Evolutionary conservation across 768 basidiomycete species (phyloP).

Genomic region (Kwoniella heveanensis): DNA sequence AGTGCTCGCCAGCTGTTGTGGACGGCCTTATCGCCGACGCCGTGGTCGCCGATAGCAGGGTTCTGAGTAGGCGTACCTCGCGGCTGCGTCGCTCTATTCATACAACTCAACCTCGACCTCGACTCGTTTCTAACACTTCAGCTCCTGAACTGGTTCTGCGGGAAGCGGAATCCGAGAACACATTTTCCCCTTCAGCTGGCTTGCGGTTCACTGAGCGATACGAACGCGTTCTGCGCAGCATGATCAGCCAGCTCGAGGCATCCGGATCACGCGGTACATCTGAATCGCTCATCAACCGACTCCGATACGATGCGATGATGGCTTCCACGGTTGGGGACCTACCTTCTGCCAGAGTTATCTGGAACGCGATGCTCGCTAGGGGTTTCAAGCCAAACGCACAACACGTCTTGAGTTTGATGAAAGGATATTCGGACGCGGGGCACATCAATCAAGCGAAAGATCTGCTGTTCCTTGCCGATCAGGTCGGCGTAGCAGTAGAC

Average conservation of each 20-base stretch:
- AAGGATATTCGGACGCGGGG: constrained; percentile 38
- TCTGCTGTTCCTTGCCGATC: constrained; percentile 16
- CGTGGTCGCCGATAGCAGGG: not conserved
- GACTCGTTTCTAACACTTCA: not conserved
- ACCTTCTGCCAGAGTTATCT: constrained; percentile 34
- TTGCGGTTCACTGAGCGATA: constrained; percentile 4
- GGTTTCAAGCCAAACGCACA: constrained; percentile 32
- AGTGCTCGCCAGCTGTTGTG: constrained; percentile 20
- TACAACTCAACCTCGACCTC: not conserved
- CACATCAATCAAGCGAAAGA: constrained; percentile 33
- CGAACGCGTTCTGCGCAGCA: constrained; percentile 5
- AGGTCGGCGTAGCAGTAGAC: constrained; percentile 9
- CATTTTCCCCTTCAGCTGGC: constrained; percentile 16
- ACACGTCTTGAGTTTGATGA: constrained; percentile 38
- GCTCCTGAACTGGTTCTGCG: not conserved
- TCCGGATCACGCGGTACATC: not conserved
- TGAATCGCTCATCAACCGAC: constrained; percentile 27
- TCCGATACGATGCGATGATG: constrained; percentile 30
- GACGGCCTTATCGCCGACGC: constrained; percentile 29
- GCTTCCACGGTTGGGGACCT: constrained; percentile 5
- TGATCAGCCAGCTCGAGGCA: constrained; percentile 16
- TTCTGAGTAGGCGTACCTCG: not conserved
- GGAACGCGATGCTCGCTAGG: constrained; percentile 32
- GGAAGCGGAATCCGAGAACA: not conserved
- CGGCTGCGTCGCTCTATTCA: not conserved